Base-by-base conservation (phyloP, 441 rosid genomes). In the Gossypium davidsonii region DNA sequence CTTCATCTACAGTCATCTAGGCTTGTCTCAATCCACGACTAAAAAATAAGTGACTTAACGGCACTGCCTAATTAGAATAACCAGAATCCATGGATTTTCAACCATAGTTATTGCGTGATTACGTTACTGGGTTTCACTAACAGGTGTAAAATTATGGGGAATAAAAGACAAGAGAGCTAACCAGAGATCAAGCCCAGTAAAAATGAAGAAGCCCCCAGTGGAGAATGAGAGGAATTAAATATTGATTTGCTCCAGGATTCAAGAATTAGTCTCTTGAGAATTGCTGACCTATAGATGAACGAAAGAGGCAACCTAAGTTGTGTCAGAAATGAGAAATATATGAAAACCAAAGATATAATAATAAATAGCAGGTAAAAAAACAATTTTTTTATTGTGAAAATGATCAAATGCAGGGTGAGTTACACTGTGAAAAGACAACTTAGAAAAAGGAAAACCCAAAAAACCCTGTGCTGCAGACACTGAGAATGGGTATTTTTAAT, bases 1-100 rank as follows among this genome's bases (percentile, higher is more conserved):
- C 91, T 87, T 90, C 97, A 80, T 87, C 94, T 70, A 82, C 87
- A 77, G 85, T 79, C 97, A 93, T 93, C 82, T 80, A 85, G 71
- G 79, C 80, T 74, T 20, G 75, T 74, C 67, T 75, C 46, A 77
- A 59, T 73, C 69, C 46, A 78, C 53, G 70, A 37, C 72, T 28
- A 39, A 46, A 67, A 71, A 64, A 69, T 72, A 74, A 73, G 59
- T 58, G 68, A 79, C 74, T 71, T 72, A 56, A 79, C 71, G 17
- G 2, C 75, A 61, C 48, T 7, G 67, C 76, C 65, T 42, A 60
- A 69, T 75, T 77, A 73, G 74, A 81, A 81, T 64, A 75, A 46
- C 64, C 71, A 68, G 11, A 80, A 73, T 65, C 77, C 75, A 73
- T 72, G 26, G 76, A 79, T 64, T 76, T 63, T 25, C 28, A 69